Percentiles rank a stretch among this genome's conserved stretches.
Conservation (phyloP, 495 filamentous ascomycete species). For the Talaromyces ruber region DNA sequence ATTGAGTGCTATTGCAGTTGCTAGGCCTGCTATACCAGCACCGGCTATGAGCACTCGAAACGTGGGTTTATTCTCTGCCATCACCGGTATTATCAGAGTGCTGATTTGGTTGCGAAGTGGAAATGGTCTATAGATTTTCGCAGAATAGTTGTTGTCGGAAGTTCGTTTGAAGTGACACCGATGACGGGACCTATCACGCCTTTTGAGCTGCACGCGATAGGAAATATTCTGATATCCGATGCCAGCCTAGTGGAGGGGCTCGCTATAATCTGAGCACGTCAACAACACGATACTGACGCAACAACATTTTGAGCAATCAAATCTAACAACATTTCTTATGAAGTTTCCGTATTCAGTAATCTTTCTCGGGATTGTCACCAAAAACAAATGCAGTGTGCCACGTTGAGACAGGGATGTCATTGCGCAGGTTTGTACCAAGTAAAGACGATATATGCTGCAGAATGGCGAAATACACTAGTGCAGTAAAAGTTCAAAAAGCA, state of each 20-base stretch:
- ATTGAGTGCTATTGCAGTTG: constrained; percentile 31
- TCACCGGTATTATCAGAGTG: constrained; percentile 1
- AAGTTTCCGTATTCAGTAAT: background rate
- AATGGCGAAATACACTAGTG: constrained; percentile 10
- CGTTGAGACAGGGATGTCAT: background rate
- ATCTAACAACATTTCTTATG: background rate
- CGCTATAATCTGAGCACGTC: constrained; percentile 14
- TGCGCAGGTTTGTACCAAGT: background rate
- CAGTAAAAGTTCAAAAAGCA: background rate
- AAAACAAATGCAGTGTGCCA: background rate
- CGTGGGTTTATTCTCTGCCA: constrained; percentile 9
- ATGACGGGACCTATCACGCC: background rate
- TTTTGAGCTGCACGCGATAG: background rate
- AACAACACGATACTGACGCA: constrained; percentile 13
- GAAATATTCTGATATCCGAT: background rate
- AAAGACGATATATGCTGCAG: constrained; percentile 2
- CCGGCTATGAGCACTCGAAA: constrained; percentile 37
- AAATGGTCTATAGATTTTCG: background rate
- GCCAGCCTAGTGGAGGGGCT: background rate
- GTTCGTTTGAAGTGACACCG: background rate
- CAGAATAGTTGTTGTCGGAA: background rate
- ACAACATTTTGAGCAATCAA: constrained; percentile 9
- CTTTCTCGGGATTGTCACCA: background rate
- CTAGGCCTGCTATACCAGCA: constrained; percentile 40
- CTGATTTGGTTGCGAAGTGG: no score